Percentiles rank a stretch among this genome's conserved stretches.
These are phyloP conservation scores for Amanita jacksonii DNA, from an alignment of 768 basidiomycete species.

Conservation along the genomic window DNA sequence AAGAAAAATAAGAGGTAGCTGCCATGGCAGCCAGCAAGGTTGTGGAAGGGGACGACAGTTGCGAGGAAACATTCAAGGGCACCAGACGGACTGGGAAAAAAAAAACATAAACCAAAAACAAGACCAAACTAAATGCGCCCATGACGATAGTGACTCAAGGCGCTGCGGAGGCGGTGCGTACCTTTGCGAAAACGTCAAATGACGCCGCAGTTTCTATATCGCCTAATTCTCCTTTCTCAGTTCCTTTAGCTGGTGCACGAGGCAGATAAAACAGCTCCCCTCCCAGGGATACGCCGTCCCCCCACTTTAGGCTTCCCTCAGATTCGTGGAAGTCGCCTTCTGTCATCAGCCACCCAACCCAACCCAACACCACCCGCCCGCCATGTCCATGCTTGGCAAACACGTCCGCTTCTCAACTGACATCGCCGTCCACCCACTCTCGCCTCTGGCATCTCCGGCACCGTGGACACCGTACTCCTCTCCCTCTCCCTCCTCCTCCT, in stretches of 20 bases:
- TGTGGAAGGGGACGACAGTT: no score
- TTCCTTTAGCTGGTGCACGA: no score
- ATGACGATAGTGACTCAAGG: neutral
- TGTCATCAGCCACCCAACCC: no score
- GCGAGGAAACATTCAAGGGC: no score
- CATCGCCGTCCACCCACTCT: slow-evolving; percentile 9
- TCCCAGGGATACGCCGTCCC: neutral
- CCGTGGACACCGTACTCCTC: slow-evolving; percentile 12
- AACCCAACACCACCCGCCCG: no score
- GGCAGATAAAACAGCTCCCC: slow-evolving; percentile 5
- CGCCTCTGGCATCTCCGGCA: slow-evolving; percentile 10
- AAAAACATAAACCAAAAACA: neutral
- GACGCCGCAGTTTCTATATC: neutral
- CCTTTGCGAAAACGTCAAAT: neutral
- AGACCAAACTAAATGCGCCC: neutral
- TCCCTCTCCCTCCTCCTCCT: slow-evolving; percentile 8
- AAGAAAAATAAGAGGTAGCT: no score
- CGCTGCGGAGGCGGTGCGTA: slow-evolving; percentile 6
- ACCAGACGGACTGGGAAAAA: neutral
- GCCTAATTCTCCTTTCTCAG: no score
- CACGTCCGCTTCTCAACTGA: slow-evolving; percentile 17
- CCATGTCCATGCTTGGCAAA: slow-evolving; percentile 7
- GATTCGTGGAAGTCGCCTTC: no score
- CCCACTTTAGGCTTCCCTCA: no score
- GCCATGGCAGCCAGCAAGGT: no score